These are phyloP conservation scores for Saccharomyces hybrid DNA, from an alignment of 1,139 yeast genomes.

Conservation along the genomic window DNA sequence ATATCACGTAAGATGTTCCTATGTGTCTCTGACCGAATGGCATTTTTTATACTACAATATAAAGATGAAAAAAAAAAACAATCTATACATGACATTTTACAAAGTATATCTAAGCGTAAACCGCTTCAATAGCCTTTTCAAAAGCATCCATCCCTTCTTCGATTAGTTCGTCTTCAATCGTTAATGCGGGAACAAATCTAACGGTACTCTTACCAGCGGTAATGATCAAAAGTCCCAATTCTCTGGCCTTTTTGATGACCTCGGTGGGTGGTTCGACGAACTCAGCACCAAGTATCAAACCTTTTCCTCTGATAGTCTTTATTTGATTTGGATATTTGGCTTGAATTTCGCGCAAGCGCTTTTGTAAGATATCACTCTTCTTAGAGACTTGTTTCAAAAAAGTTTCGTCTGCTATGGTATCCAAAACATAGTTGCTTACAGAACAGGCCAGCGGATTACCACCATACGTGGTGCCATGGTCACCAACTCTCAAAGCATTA, in stretches of 20 bases:
- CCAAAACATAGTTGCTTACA: conserved; percentile 69
- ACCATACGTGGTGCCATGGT: conserved; percentile 97
- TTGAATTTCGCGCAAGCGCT: conserved; percentile 46
- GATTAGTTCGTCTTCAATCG: conserved; percentile 63
- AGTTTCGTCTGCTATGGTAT: conserved; percentile 51
- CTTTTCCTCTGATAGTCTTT: conserved; percentile 74
- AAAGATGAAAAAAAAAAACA: background rate
- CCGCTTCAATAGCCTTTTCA: conserved; percentile 41
- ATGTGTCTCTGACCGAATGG: background rate
- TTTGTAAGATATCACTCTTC: conserved; percentile 49
- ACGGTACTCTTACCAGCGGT: conserved; percentile 89
- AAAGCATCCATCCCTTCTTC: conserved; percentile 65
- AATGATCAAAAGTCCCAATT: conserved; percentile 71
- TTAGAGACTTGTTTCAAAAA: conserved; percentile 53
- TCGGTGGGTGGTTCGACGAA: conserved; percentile 58
- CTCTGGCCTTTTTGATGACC: conserved; percentile 62
- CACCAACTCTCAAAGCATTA: conserved; percentile 69
- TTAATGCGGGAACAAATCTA: conserved; percentile 87
- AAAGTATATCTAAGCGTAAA: conserved; percentile 16
- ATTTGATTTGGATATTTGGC: conserved; percentile 53
- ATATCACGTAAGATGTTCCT: background rate
- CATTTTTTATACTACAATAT: background rate
- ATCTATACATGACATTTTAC: background rate
- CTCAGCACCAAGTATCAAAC: conserved; percentile 79
- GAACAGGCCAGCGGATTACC: conserved; percentile 92